phyloP scores from a whole-genome alignment of 352 stramenopile species.

The Phytophthora syringae region DNA sequence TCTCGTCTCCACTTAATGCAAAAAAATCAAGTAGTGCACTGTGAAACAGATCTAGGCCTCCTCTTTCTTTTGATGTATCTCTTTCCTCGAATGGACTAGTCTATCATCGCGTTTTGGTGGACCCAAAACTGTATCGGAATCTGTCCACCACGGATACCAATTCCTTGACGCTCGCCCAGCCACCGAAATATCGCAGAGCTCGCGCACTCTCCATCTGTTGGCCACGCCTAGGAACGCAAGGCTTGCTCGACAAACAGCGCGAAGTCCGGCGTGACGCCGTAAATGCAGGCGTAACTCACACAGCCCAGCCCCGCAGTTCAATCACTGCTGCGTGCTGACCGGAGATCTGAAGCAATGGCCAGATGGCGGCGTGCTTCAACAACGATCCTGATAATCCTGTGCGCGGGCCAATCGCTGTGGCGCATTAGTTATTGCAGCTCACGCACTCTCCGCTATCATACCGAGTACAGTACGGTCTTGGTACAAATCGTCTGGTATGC shows the following conservation, averaged over 20 bases:
- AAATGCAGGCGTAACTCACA: neutral
- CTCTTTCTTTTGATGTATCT: too few relatives aligned
- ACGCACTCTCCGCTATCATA: neutral
- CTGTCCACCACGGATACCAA: too few relatives aligned
- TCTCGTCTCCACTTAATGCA: too few relatives aligned
- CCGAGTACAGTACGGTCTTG: neutral
- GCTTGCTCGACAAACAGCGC: neutral
- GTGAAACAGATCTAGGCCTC: too few relatives aligned
- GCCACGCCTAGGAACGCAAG: neutral
- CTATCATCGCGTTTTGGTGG: too few relatives aligned
- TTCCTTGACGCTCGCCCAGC: neutral
- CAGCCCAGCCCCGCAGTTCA: slow-evolving; percentile 7
- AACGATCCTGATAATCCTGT: slow-evolving; percentile 13
- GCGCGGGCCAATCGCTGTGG: neutral
- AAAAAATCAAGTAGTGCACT: too few relatives aligned
- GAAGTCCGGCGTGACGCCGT: neutral
- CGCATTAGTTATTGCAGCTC: slow-evolving; percentile 14
- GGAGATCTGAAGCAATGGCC: slow-evolving; percentile 13
- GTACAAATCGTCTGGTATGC: neutral
- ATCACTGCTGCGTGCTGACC: slow-evolving; percentile 19
- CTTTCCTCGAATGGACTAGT: too few relatives aligned
- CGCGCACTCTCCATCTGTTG: slow-evolving; percentile 1
- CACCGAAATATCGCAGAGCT: slow-evolving; percentile 3
- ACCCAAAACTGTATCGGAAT: too few relatives aligned
- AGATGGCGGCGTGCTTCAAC: slow-evolving; percentile 13